phyloP scores from a whole-genome alignment of 163 green algal genomes.

The Scenedesmus sp. region DNA sequence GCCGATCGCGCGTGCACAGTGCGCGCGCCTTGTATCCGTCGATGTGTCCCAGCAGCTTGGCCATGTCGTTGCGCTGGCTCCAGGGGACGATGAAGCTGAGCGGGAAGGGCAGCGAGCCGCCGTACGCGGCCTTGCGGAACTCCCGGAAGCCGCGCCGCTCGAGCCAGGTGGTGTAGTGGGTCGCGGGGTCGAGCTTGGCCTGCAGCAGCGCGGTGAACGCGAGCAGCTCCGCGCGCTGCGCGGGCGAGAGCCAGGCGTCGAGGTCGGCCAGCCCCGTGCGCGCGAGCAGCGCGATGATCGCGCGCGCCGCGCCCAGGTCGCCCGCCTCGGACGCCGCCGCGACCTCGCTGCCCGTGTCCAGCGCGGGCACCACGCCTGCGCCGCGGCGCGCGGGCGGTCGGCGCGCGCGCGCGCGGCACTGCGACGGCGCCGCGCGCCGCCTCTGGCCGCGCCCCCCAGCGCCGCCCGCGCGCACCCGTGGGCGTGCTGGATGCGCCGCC shows the following conservation, averaged over 20 bases:
- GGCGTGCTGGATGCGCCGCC: conserved; percentile 44
- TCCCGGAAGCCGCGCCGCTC: conserved; percentile 53
- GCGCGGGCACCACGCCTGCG: conserved; percentile 51
- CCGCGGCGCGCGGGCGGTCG: too few relatives aligned
- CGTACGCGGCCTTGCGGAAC: conserved; percentile 54
- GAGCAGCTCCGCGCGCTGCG: conserved; percentile 51
- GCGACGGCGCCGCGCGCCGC: too few relatives aligned
- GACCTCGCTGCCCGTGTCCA: conserved; percentile 50
- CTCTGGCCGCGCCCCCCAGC: background rate
- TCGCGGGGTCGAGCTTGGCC: conserved; percentile 52
- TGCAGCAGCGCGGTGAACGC: conserved; percentile 52
- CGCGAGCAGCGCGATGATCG: conserved; percentile 38
- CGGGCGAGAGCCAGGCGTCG: conserved; percentile 45
- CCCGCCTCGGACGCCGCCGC: conserved; percentile 6
- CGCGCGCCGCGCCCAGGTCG: conserved; percentile 48
- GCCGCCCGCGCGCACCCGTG: conserved; percentile 10
- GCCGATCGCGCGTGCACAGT: background rate
- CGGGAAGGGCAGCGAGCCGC: conserved; percentile 53
- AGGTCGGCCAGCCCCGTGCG: conserved; percentile 32
- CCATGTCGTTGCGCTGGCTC: conserved; percentile 53
- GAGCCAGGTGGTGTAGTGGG: conserved; percentile 53
- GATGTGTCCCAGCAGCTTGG: conserved; percentile 26
- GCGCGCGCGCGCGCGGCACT: background rate
- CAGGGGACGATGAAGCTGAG: conserved; percentile 60
- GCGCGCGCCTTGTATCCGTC: conserved; percentile 35